Percentiles rank a stretch among this genome's conserved stretches.
phyloP scores from a whole-genome alignment of 768 basidiomycete species.

The Galerina sulciceps region DNA sequence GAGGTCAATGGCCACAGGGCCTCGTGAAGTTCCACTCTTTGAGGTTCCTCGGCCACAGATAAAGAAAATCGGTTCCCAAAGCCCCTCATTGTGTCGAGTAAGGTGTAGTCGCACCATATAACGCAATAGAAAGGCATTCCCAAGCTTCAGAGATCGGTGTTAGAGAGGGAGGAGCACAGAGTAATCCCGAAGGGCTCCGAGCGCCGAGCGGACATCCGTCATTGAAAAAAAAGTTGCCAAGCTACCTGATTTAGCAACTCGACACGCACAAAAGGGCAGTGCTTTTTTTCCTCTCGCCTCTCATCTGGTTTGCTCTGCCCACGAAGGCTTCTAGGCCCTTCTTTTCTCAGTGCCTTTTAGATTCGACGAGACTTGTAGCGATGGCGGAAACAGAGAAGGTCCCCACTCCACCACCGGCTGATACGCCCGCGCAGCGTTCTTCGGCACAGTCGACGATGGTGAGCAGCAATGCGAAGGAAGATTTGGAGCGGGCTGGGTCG shows the following conservation, averaged over 20 bases:
- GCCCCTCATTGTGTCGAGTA: neutral
- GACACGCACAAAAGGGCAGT: slow-evolving; percentile 11
- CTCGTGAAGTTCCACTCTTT: no score
- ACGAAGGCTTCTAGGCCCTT: neutral
- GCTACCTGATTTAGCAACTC: slow-evolving; percentile 15
- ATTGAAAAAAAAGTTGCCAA: slow-evolving; percentile 19
- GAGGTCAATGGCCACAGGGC: no score
- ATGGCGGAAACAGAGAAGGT: slow-evolving; percentile 9
- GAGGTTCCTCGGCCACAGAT: neutral
- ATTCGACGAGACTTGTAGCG: neutral
- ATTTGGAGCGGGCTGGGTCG: slow-evolving; percentile 18
- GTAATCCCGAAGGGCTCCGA: slow-evolving; percentile 13
- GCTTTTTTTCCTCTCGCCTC: slow-evolving; percentile 1
- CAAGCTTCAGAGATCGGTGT: slow-evolving; percentile 15
- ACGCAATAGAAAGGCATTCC: no score
- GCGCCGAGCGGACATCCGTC: slow-evolving; percentile 21
- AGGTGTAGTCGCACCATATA: neutral
- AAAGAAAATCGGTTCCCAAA: neutral
- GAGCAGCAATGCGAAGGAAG: slow-evolving; percentile 10
- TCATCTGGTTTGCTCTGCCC: neutral
- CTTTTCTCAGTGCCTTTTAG: neutral
- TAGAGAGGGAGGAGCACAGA: slow-evolving; percentile 16
- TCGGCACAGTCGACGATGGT: slow-evolving; percentile 8
- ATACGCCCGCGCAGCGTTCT: neutral
- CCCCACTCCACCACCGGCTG: neutral